Conservation (phyloP, 2,329 filamentous ascomycete genomes). For the Metarhizium anisopliae region DNA sequence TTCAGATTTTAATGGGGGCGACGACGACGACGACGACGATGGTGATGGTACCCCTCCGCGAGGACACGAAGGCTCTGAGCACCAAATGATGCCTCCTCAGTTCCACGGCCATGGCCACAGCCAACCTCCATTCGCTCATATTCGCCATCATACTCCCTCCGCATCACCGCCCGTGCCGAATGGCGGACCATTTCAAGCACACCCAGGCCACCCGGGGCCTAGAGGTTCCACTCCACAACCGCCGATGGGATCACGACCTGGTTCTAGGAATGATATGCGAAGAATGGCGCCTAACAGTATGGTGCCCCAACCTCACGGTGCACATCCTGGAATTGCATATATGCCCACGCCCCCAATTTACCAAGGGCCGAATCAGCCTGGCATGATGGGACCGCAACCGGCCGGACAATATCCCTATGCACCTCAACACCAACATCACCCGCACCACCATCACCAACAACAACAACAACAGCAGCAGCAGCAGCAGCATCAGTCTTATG, state of each 20-base stretch:
- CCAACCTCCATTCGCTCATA: constrained; percentile 61
- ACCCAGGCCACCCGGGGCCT: constrained; percentile 23
- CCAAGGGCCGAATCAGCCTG: constrained; percentile 33
- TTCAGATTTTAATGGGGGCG: constrained; percentile 78
- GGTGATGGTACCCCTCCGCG: constrained; percentile 61
- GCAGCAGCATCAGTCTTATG: constrained; percentile 52
- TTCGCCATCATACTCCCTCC: constrained; percentile 74
- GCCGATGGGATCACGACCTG: constrained; percentile 52
- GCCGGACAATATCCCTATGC: constrained; percentile 28
- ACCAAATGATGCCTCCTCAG: constrained; percentile 60
- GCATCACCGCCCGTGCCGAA: constrained; percentile 83
- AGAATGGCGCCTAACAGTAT: constrained; percentile 63
- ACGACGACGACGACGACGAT: constrained; percentile 78
- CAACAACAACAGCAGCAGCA: constrained; percentile 23
- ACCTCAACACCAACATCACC: neutral
- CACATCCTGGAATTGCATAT: constrained; percentile 60
- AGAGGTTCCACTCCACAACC: constrained; percentile 79
- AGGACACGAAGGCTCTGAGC: constrained; percentile 45
- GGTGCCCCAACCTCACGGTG: constrained; percentile 55
- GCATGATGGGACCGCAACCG: constrained; percentile 25
- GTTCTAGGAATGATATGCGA: constrained; percentile 71
- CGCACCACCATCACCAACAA: constrained; percentile 6
- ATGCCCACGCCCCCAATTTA: constrained; percentile 82
- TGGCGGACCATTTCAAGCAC: constrained; percentile 58
- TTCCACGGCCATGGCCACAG: constrained; percentile 48